These are phyloP conservation scores for Clarkia xantiana DNA, from an alignment of 345 rosid genomes.

Conservation along the genomic window DNA sequence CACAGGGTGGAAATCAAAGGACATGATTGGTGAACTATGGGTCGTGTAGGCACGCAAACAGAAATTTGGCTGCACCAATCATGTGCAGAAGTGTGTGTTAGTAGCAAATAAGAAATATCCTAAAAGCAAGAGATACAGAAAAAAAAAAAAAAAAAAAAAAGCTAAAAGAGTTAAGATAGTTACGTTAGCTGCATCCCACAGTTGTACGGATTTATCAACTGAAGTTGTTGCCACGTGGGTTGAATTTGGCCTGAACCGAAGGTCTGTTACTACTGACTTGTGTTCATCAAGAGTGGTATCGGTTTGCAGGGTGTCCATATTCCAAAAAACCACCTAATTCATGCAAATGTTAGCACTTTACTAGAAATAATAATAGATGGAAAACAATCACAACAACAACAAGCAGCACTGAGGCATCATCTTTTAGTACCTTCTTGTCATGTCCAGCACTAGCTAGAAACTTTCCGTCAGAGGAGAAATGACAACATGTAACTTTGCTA, in stretches of 20 bases:
- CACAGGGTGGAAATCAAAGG: constrained; percentile 61
- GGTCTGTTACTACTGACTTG: constrained; percentile 41
- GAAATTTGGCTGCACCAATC: constrained; percentile 34
- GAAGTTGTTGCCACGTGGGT: constrained; percentile 55
- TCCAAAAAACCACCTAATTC: constrained; percentile 46
- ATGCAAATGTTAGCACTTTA: not conserved
- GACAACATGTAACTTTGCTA: constrained; percentile 64
- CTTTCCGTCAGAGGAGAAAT: constrained; percentile 72
- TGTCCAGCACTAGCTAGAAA: constrained; percentile 60
- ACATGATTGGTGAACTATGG: constrained; percentile 44
- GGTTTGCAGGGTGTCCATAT: constrained; percentile 44
- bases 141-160: too few relatives aligned
- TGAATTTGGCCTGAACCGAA: constrained; percentile 65
- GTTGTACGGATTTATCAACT: constrained; percentile 46
- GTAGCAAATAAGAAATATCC: not conserved
- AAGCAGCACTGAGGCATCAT: not conserved
- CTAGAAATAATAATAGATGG: not conserved
- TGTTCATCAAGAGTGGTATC: constrained; percentile 47
- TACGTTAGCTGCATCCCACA: constrained; percentile 59
- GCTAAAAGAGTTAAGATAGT: too few relatives aligned
- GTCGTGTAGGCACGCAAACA: constrained; percentile 29
- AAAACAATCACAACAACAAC: not conserved
- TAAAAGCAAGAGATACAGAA: not conserved
- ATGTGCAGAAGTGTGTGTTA: not conserved
- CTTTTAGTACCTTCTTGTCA: constrained; percentile 53